Conservation (phyloP, 768 basidiomycete genomes). For the Trametopsis cervina region DNA sequence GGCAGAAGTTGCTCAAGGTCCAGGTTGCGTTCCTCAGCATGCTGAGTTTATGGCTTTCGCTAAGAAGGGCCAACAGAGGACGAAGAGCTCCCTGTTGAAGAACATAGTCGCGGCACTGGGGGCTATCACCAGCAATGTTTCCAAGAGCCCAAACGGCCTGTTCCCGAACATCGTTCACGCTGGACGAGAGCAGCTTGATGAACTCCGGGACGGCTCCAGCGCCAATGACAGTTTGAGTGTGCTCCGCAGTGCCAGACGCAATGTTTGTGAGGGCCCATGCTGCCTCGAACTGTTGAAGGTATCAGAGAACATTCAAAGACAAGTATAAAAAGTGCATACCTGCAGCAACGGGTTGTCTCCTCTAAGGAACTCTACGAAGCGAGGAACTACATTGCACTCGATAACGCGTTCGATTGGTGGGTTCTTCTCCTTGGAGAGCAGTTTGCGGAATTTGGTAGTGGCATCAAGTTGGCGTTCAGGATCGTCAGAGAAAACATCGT, state of each 20-base stretch:
- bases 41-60: slow-evolving; percentile 96
- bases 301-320: not conserved
- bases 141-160: slow-evolving; percentile 99
- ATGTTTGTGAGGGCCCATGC: slow-evolving; percentile 99
- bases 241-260: slow-evolving; percentile 95
- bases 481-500: slow-evolving; percentile 88
- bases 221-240: slow-evolving; percentile 95
- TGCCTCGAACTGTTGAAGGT: slow-evolving; percentile 71
- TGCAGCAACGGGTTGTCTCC: slow-evolving; percentile 79
- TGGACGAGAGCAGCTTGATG: slow-evolving; percentile 92
- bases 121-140: slow-evolving; percentile 98
- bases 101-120: slow-evolving; percentile 95
- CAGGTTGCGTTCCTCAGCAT: slow-evolving; percentile 99
- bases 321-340: slow-evolving; percentile 32
- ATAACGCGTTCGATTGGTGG: slow-evolving; percentile 98
- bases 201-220: slow-evolving; percentile 95
- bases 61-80: slow-evolving; percentile 82
- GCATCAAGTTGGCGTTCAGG: slow-evolving; percentile 90
- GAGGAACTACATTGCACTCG: slow-evolving; percentile 93
- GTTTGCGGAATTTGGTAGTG: slow-evolving; percentile 97
- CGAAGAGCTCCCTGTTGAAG: slow-evolving; percentile 88
- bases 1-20: slow-evolving; percentile 99
- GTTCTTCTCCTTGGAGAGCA: slow-evolving; percentile 99
- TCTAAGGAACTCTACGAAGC: slow-evolving; percentile 92
- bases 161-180: slow-evolving; percentile 93